A percentile compares a stretch with the other conserved stretches of the same genome.
These are phyloP conservation scores for Ambrosiella beaveri DNA, from an alignment of 2,329 filamentous ascomycete genomes.

Conservation along the genomic window DNA sequence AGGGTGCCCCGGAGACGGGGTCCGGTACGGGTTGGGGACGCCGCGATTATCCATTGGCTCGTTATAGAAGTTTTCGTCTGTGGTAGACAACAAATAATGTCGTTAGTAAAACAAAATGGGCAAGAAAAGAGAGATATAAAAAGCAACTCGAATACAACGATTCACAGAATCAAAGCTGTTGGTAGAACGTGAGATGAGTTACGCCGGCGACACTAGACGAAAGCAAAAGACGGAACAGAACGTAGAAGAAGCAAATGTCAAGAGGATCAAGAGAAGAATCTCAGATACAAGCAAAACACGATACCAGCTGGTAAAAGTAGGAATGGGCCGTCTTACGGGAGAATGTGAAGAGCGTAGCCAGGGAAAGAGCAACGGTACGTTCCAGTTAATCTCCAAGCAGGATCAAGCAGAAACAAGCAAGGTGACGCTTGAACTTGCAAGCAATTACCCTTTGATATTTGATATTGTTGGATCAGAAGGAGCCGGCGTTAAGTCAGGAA, in stretches of 20 bases:
- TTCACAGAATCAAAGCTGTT: background rate
- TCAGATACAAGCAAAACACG: background rate
- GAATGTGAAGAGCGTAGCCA: background rate
- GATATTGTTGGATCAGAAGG: background rate
- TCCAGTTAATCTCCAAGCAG: background rate
- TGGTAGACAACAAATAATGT: slow-evolving; percentile 6
- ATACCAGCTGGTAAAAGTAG: background rate
- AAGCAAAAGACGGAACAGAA: background rate
- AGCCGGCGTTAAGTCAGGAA: background rate
- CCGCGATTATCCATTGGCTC: slow-evolving; percentile 37
- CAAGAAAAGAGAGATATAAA: background rate
- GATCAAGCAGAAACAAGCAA: background rate
- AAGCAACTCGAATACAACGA: background rate
- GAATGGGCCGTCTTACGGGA: background rate
- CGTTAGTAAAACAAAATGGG: background rate
- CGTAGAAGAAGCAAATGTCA: background rate
- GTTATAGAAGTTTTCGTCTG: slow-evolving; percentile 45
- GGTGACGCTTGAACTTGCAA: background rate
- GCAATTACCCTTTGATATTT: background rate
- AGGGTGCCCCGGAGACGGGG: slow-evolving; percentile 63
- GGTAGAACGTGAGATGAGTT: background rate
- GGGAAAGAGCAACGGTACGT: slow-evolving; percentile 1
- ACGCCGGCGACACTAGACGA: background rate
- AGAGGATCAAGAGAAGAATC: background rate
- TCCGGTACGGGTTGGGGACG: slow-evolving; percentile 32